Evolutionary conservation across 345 rosid species (phyloP), one percentile per base, ranked within the genome.

Genomic region (Eucalyptus coolabah): DNA sequence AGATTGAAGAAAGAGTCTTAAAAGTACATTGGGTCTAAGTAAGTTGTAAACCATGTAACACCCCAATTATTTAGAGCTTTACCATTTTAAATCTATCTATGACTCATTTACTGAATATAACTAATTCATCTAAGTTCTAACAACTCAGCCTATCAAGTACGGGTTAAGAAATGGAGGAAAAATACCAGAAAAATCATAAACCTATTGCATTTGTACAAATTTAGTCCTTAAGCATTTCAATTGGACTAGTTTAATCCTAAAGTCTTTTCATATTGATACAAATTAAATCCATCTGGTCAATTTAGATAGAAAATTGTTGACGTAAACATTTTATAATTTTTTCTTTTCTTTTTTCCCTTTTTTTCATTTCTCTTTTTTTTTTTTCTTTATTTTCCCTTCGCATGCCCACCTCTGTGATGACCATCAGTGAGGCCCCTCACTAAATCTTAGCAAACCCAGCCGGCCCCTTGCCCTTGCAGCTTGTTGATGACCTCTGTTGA

Each of bases 401-500:
- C 60, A 56, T 56, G 28, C 60, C 12, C 0, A 23, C 60, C 60
- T 21, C 12, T 56, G 6, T 56, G 60, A 23, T 53, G 24, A 0
- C 56, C 56, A 1, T 53, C 0, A 1, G 2, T 53, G 56, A 51
- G 4, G 56, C 56, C 56, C 60, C 28, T 56, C 60, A 56, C 63
- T 23, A 21, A 56, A 23, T 56, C 30, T 18, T 21, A 56, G 63
- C 63, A 56, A 56, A 4, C 28, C 28, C 6, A 23, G 12, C 28
- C 3, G 2, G 60, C 28, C 28, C 28, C 60, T 56, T 4, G 3
- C 60, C 60, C 28, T 56, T 23, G 60, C 28, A 53, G 1, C 28
- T 0, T 56, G 1, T 23, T 0, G 12, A 56, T 24, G 30, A 56
- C 63, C 63, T 56, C 13, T 24, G 1, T 24, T 0, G 3, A 56